Evolutionary conservation across 345 rosid species (phyloP).

Genomic region (Arabidopsis suecica): DNA sequence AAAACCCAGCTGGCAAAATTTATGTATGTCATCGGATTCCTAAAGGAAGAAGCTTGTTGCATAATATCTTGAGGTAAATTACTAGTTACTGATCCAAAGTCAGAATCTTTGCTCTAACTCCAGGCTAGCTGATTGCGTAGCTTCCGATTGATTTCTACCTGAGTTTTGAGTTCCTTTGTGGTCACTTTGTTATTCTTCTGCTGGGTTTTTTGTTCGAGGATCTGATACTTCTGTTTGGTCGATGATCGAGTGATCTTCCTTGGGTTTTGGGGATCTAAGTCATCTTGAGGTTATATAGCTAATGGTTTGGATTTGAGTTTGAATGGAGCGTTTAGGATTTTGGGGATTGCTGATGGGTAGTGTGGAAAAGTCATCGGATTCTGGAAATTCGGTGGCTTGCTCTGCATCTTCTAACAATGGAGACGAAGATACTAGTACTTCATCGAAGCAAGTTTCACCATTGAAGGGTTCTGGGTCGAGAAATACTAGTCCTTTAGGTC

Average conservation of each 20-base stretch:
- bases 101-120: slow-evolving; percentile 41
- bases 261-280: slow-evolving; percentile 10
- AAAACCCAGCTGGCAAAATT: slow-evolving; percentile 29
- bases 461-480: slow-evolving; percentile 70
- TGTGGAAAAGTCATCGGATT: slow-evolving; percentile 57
- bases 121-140: slow-evolving; percentile 34
- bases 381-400: slow-evolving; percentile 48
- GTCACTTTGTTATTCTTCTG: slow-evolving; percentile 10
- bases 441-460: slow-evolving; percentile 66
- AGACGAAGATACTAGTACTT: slow-evolving; percentile 51
- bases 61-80: slow-evolving; percentile 35
- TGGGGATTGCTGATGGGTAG: slow-evolving; percentile 59
- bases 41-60: slow-evolving; percentile 33
- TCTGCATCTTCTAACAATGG: slow-evolving; percentile 42
- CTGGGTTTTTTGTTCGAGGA: slow-evolving; percentile 25
- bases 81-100: slow-evolving; percentile 19
- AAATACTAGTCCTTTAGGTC: slow-evolving; percentile 76
- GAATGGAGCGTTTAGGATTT: slow-evolving; percentile 45
- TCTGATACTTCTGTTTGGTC: slow-evolving; percentile 6
- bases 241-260: slow-evolving; percentile 19
- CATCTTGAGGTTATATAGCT: slow-evolving; percentile 6
- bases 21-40: slow-evolving; percentile 23
- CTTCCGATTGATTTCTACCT: slow-evolving; percentile 34
- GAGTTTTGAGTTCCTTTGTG: slow-evolving; percentile 36
- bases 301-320: slow-evolving; percentile 28